These are phyloP conservation scores for Russula abietina DNA, from an alignment of 768 basidiomycete species.

Conservation along the genomic window DNA sequence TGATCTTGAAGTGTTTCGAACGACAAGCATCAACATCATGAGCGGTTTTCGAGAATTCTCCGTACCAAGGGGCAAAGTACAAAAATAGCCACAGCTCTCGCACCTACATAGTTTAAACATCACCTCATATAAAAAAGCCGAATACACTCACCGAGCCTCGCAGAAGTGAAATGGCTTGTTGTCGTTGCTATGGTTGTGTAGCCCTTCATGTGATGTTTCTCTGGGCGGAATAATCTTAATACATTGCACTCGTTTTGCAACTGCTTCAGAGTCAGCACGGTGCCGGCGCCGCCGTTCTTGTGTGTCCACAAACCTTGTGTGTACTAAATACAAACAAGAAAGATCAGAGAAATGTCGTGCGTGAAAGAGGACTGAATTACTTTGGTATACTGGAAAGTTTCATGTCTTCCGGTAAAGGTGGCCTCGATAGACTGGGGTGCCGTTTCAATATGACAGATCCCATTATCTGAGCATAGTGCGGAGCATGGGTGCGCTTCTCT, in stretches of 20 bases:
- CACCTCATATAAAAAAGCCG: background rate
- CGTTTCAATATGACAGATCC: constrained; percentile 55
- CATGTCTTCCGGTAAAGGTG: constrained; percentile 53
- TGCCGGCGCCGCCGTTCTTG: too few relatives aligned
- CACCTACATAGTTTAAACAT: constrained; percentile 37
- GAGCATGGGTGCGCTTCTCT: constrained; percentile 50
- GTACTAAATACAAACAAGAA: constrained; percentile 37
- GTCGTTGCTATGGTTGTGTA: constrained; percentile 45
- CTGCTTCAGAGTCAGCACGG: constrained; percentile 28
- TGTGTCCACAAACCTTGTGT: constrained; percentile 43
- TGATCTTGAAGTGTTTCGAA: constrained; percentile 38
- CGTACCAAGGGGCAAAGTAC: constrained; percentile 49
- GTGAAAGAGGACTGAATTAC: constrained; percentile 30
- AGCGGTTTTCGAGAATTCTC: background rate
- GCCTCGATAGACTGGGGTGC: constrained; percentile 55
- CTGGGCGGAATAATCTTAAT: constrained; percentile 43
- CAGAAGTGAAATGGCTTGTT: constrained; percentile 47
- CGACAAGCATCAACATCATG: background rate
- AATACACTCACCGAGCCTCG: constrained; percentile 36
- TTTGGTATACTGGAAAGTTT: constrained; percentile 62
- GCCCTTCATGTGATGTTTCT: constrained; percentile 38
- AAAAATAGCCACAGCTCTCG: constrained; percentile 51
- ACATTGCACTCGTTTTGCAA: constrained; percentile 46
- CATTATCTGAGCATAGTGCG: constrained; percentile 38
- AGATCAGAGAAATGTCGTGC: background rate